phyloP scores from a whole-genome alignment of 1,284 basidiomycete genomes.

The Trichosporon coremiiforme region DNA sequence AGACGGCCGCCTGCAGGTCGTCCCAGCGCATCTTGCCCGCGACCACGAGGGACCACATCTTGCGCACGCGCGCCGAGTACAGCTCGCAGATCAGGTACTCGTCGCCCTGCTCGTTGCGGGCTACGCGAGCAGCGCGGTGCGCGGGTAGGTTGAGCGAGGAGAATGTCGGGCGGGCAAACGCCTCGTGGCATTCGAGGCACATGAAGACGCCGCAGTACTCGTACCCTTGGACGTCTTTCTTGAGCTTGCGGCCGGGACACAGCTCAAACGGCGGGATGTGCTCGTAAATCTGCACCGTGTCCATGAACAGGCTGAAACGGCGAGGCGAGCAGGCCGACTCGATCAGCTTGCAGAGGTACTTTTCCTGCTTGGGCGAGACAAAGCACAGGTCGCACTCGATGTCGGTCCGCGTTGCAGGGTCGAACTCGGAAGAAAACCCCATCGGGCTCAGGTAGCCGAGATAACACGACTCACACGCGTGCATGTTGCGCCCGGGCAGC shows the following conservation, averaged over 20 bases:
- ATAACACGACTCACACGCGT: slow-evolving; percentile 4
- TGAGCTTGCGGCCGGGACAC: slow-evolving; percentile 4
- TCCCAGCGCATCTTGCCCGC: slow-evolving; percentile 6
- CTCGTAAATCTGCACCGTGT: slow-evolving; percentile 9
- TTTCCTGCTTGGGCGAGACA: slow-evolving; percentile 3
- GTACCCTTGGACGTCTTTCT: slow-evolving; percentile 9
- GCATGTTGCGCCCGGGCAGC: slow-evolving; percentile 4
- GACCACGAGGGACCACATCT: slow-evolving; percentile 6
- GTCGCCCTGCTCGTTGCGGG: neutral
- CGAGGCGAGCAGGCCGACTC: neutral
- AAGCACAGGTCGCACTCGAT: slow-evolving; percentile 16
- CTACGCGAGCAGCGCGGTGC: neutral
- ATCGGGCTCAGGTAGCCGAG: slow-evolving; percentile 2
- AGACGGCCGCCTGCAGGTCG: neutral
- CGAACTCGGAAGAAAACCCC: slow-evolving; percentile 1
- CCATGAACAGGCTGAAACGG: neutral
- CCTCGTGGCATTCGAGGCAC: slow-evolving; percentile 11
- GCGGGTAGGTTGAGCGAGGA: slow-evolving; percentile 8
- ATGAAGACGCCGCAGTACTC: slow-evolving; percentile 13
- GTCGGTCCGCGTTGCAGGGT: neutral
- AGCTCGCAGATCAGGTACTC: slow-evolving; percentile 15
- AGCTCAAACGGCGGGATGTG: slow-evolving; percentile 14
- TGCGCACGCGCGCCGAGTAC: slow-evolving; percentile 8
- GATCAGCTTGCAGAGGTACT: neutral
- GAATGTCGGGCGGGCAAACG: slow-evolving; percentile 11